A percentile compares a stretch with the other conserved stretches of the same genome.
Evolutionary conservation across 768 basidiomycete genomes (phyloP).

Genomic region (Suillus sp.): DNA sequence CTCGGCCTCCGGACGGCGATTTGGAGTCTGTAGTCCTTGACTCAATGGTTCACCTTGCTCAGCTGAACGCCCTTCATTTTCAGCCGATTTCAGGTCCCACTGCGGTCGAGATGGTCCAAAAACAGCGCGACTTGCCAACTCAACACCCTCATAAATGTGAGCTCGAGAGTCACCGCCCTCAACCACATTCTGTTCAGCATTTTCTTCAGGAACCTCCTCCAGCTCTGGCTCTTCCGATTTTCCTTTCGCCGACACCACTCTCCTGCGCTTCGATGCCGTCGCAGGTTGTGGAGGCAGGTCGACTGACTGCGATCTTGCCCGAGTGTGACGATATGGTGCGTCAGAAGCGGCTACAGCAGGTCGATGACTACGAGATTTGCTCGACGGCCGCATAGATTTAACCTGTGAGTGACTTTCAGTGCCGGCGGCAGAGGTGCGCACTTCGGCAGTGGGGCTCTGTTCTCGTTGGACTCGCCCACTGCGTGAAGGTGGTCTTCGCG

Average conservation of each 20-base stretch:
- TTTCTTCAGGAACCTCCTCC: conserved; percentile 16
- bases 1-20: conserved; percentile 13
- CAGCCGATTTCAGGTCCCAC: neutral
- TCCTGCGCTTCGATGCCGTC: neutral
- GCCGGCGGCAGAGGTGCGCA: neutral
- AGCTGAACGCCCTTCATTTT: neutral
- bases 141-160: neutral
- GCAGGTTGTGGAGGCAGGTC: conserved; percentile 16
- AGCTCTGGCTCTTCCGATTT: conserved; percentile 13
- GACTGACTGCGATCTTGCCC: conserved; percentile 26
- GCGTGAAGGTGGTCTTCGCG: conserved; percentile 8
- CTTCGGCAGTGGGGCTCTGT: neutral
- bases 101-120: neutral
- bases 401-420: neutral
- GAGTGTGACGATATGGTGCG: conserved; percentile 23
- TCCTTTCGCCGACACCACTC: conserved; percentile 10
- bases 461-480: neutral
- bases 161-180: neutral
- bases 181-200: neutral
- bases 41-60: conserved; percentile 3
- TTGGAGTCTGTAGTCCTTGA: neutral
- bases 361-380: neutral
- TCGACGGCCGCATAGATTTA: neutral
- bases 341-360: neutral
- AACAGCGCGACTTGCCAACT: neutral